These are phyloP conservation scores for Cucurbitaria berberidis DNA, from an alignment of 2,329 filamentous ascomycete genomes.

Conservation along the genomic window DNA sequence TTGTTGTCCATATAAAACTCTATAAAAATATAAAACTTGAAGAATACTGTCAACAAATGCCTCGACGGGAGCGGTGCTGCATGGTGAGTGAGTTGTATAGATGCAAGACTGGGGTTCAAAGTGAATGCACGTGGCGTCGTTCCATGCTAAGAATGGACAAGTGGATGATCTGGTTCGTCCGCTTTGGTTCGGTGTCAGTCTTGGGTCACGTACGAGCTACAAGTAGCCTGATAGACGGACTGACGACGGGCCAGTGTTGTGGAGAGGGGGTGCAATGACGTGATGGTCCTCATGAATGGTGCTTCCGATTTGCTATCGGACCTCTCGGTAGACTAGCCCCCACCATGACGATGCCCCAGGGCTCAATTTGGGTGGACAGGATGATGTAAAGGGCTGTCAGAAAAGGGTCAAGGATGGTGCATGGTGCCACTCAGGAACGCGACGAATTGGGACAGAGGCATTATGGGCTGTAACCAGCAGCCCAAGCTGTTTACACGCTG, in stretches of 20 bases:
- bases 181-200: neutral
- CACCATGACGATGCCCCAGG: neutral
- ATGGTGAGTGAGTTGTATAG: too few species aligned
- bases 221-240: neutral
- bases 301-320: neutral
- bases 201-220: neutral
- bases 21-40: too few species aligned
- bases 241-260: neutral
- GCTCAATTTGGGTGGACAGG: neutral
- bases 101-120: too few species aligned
- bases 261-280: neutral
- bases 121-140: too few species aligned
- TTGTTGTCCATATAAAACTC: too few species aligned
- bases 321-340: neutral
- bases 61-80: too few species aligned
- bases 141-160: too few species aligned
- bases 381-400: neutral
- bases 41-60: too few species aligned
- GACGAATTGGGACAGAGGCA: slow-evolving; percentile 1
- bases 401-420: neutral
- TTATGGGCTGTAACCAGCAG: neutral
- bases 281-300: neutral
- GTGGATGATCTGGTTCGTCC: too few species aligned
- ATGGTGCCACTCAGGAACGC: neutral
- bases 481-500: neutral